phyloP scores from a whole-genome alignment of 495 filamentous ascomycete genomes.

The Talaromyces adpressus region DNA sequence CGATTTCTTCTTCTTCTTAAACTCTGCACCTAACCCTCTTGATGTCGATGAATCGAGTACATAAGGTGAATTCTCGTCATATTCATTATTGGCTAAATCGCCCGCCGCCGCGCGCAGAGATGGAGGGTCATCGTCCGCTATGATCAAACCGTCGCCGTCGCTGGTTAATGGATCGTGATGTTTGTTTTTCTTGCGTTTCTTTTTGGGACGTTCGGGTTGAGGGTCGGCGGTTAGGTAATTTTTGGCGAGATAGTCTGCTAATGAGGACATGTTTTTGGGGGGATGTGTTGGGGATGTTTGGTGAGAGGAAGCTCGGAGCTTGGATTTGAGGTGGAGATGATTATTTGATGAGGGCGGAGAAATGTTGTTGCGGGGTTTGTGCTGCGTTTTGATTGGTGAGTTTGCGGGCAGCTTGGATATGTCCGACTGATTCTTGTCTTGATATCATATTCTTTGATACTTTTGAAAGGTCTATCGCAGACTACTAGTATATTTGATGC shows the following conservation, averaged over 20 bases:
- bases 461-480: not conserved
- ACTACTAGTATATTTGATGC: not conserved
- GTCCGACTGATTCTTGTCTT: not conserved
- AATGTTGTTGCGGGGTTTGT: constrained; percentile 6
- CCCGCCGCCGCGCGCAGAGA: constrained; percentile 51
- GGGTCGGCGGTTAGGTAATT: constrained; percentile 84
- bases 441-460: not conserved
- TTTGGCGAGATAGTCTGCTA: constrained; percentile 86
- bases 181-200: constrained; percentile 84
- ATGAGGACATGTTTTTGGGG: constrained; percentile 22
- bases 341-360: not conserved
- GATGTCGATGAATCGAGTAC: constrained; percentile 36
- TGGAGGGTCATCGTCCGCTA: constrained; percentile 82
- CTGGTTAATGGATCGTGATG: constrained; percentile 36
- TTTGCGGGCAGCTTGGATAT: not conserved
- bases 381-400: not conserved
- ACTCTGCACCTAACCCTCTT: constrained; percentile 47
- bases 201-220: constrained; percentile 49
- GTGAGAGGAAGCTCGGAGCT: not conserved
- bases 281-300: not conserved
- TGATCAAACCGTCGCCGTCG: constrained; percentile 58
- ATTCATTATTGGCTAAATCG: constrained; percentile 31
- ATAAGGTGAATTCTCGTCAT: constrained; percentile 32
- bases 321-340: not conserved
- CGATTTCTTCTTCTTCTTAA: constrained; percentile 69